Conservation (phyloP, 2,329 filamentous ascomycete genomes). For the Trichoderma harzianum region DNA sequence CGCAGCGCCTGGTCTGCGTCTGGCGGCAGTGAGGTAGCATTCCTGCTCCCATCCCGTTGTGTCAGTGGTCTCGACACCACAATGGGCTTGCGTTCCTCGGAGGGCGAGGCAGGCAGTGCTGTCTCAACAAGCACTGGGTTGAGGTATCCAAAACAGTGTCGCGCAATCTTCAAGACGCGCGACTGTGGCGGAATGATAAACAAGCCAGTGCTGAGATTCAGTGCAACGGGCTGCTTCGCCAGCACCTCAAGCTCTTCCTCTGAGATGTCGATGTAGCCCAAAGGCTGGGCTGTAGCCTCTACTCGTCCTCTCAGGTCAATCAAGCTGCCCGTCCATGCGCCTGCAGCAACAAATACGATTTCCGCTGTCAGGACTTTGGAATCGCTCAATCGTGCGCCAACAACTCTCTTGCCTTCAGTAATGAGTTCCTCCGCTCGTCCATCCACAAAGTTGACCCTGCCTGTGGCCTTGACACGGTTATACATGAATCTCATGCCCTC, state of each 20-base stretch:
- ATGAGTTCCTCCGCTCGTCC: slow-evolving; percentile 46
- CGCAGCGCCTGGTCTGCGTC: slow-evolving; percentile 63
- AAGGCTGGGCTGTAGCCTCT: slow-evolving; percentile 75
- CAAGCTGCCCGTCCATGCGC: slow-evolving; percentile 79
- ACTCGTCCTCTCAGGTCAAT: slow-evolving; percentile 74
- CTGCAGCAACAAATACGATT: slow-evolving; percentile 75
- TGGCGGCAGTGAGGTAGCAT: slow-evolving; percentile 46
- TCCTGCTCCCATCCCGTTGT: slow-evolving; percentile 36
- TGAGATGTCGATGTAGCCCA: slow-evolving; percentile 75
- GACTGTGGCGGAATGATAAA: slow-evolving; percentile 70
- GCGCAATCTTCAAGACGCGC: slow-evolving; percentile 63
- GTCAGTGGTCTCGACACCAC: slow-evolving; percentile 37
- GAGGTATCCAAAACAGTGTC: slow-evolving; percentile 67
- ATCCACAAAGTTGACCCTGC: slow-evolving; percentile 54
- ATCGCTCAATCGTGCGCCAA: slow-evolving; percentile 49
- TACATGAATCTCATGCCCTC: slow-evolving; percentile 64
- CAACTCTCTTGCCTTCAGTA: slow-evolving; percentile 39
- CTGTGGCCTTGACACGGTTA: slow-evolving; percentile 49
- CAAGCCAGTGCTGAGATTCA: slow-evolving; percentile 68
- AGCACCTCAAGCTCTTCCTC: slow-evolving; percentile 66
- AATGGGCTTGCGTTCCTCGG: slow-evolving; percentile 28
- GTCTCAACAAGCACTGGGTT: slow-evolving; percentile 44
- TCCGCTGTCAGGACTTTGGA: slow-evolving; percentile 53
- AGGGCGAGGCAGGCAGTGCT: slow-evolving; percentile 33
- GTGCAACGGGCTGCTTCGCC: slow-evolving; percentile 63